A percentile compares a stretch with the other conserved stretches of the same genome.
Evolutionary conservation across 306 rosid genomes (phyloP).

Genomic region (Hippophae tibetana): DNA sequence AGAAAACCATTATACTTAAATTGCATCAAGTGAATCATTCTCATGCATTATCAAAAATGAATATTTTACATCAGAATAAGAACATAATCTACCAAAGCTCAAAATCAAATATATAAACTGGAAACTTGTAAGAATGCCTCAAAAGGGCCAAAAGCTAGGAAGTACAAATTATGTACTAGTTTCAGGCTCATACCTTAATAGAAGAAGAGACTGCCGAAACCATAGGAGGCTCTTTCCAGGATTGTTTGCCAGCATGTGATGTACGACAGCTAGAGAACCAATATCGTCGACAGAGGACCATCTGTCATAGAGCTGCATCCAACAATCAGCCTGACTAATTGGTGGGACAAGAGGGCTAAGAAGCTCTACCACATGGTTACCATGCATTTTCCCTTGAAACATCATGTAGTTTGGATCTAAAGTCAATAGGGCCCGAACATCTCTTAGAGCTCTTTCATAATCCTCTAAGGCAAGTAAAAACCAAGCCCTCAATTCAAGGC

Average conservation of each 20-base stretch:
- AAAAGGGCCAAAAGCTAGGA: background rate
- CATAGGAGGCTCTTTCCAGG: constrained; percentile 76
- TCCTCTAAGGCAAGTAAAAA: constrained; percentile 60
- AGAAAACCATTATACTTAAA: background rate
- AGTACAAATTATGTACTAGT: background rate
- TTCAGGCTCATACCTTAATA: constrained; percentile 48
- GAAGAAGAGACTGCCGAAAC: constrained; percentile 81
- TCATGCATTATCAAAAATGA: too few relatives aligned
- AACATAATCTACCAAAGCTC: too few relatives aligned
- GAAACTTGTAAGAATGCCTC: too few relatives aligned
- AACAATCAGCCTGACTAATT: constrained; percentile 80
- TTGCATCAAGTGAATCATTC: too few relatives aligned
- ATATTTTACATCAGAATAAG: too few relatives aligned
- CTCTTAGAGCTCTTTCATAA: constrained; percentile 69
- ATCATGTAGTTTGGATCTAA: constrained; percentile 69
- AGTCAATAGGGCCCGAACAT: constrained; percentile 74
- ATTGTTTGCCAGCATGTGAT: constrained; percentile 74
- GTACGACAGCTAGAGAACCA: constrained; percentile 79
- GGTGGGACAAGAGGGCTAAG: constrained; percentile 58
- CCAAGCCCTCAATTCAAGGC: constrained; percentile 90
- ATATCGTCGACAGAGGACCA: constrained; percentile 90
- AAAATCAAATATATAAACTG: too few relatives aligned
- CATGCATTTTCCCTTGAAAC: constrained; percentile 59
- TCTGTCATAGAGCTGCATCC: constrained; percentile 72
- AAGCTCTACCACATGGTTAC: constrained; percentile 58